A percentile compares a stretch with the other conserved stretches of the same genome.
phyloP scores from a whole-genome alignment of 2,329 filamentous ascomycete species.

The Clarireedia hainanense region DNA sequence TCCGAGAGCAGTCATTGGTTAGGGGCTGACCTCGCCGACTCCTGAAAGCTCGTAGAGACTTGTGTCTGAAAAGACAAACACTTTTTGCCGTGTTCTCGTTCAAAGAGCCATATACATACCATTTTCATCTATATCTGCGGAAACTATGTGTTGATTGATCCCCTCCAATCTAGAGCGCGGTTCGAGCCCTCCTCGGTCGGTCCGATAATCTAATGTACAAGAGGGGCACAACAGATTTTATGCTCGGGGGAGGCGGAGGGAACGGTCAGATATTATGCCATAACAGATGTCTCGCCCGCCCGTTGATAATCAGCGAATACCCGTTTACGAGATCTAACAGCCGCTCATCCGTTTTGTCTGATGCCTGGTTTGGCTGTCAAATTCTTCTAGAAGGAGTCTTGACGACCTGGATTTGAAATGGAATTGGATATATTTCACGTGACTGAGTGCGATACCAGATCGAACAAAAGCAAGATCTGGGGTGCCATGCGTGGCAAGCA shows the following conservation, averaged over 20 bases:
- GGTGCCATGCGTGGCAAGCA: not conserved
- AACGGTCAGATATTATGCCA: not conserved
- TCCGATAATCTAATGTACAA: conserved; percentile 1
- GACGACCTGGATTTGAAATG: too few species aligned
- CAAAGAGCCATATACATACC: not conserved
- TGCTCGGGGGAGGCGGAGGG: not conserved
- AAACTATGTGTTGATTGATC: not conserved
- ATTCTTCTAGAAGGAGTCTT: too few species aligned
- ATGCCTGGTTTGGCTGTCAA: not conserved
- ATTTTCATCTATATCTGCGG: not conserved
- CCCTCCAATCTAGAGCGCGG: not conserved
- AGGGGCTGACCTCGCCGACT: not conserved
- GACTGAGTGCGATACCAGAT: not conserved
- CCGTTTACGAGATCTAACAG: not conserved
- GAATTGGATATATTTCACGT: not conserved
- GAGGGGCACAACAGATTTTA: conserved; percentile 1
- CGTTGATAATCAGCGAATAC: not conserved
- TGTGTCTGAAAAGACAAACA: too few species aligned
- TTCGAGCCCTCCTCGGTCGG: not conserved
- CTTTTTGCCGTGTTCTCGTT: too few species aligned
- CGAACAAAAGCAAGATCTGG: not conserved
- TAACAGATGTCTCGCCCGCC: not conserved
- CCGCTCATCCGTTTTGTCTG: not conserved
- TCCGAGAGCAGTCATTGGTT: not conserved
- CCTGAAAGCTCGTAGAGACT: not conserved